Conservation (phyloP, 208 protist species). For the Spironucleus salmonicida region DNA sequence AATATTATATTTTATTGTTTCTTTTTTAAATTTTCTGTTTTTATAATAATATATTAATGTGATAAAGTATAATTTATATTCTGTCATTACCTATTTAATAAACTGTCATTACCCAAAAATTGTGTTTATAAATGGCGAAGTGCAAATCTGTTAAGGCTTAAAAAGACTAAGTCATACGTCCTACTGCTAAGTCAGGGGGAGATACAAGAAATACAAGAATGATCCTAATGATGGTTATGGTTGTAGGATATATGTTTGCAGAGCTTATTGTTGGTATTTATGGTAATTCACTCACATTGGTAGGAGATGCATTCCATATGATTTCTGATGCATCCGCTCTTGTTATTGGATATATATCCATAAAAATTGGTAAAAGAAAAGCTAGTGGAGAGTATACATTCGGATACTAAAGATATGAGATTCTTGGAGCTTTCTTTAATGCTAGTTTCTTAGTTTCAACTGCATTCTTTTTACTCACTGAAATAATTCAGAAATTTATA, state of each 20-base stretch:
- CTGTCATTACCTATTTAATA: too few species aligned
- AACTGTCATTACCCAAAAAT: too few species aligned
- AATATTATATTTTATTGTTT: too few species aligned
- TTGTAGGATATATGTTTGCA: constrained; percentile 13
- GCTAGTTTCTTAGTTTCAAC: constrained; percentile 17
- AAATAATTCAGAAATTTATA: constrained; percentile 1
- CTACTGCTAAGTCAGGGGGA: too few species aligned
- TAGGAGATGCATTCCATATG: constrained; percentile 23
- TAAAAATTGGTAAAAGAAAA: background rate
- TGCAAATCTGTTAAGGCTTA: too few species aligned
- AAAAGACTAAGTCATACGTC: too few species aligned
- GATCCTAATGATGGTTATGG: constrained; percentile 25
- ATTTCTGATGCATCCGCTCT: background rate
- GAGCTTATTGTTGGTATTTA: constrained; percentile 14
- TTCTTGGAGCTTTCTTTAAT: constrained; percentile 21
- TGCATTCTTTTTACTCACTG: constrained; percentile 10
- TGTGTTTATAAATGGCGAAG: too few species aligned
- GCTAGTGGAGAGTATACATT: background rate
- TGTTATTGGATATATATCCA: constrained; percentile 10
- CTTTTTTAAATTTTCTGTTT: too few species aligned
- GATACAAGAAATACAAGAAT: background rate
- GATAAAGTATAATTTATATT: too few species aligned
- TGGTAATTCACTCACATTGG: constrained; percentile 15
- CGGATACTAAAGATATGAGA: background rate
- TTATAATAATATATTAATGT: too few species aligned